Conservation (phyloP, 2,329 filamentous ascomycete genomes). For the Macrophomina phaseolina region DNA sequence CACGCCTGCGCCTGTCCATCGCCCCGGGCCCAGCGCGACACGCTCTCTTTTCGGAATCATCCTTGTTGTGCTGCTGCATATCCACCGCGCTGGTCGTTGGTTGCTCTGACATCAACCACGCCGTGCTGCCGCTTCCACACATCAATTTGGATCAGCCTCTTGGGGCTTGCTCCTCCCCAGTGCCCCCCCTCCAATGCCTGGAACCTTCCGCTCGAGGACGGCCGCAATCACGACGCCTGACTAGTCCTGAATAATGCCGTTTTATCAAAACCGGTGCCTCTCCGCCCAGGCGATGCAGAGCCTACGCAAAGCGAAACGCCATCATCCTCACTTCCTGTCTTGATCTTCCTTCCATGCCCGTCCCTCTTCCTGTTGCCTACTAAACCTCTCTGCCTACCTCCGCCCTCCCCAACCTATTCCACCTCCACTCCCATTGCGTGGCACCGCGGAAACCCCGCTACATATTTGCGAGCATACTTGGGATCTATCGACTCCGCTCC, state of each 20-base stretch:
- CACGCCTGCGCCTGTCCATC: constrained; percentile 23
- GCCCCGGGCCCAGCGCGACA: constrained; percentile 22
- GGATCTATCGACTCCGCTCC: constrained; percentile 21
- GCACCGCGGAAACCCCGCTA: constrained; percentile 26
- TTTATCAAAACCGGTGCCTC: constrained; percentile 43
- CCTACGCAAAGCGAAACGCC: constrained; percentile 32
- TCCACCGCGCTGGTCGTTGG: constrained; percentile 27
- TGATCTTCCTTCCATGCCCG: constrained; percentile 20
- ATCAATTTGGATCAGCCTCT: constrained; percentile 48
- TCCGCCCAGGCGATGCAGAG: constrained; percentile 40
- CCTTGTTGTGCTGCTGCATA: constrained; percentile 27
- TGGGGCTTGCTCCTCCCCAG: constrained; percentile 33
- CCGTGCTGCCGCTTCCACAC: constrained; percentile 26
- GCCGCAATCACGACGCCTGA: constrained; percentile 31
- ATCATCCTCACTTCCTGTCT: constrained; percentile 28
- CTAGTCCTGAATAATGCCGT: constrained; percentile 43
- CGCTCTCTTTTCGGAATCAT: constrained; percentile 26
- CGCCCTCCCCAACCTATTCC: neutral
- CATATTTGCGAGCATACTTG: constrained; percentile 28
- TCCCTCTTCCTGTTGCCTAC: constrained; percentile 30
- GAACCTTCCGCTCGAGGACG: constrained; percentile 42
- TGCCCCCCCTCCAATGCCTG: constrained; percentile 36
- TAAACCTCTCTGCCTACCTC: constrained; percentile 20
- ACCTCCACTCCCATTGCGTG: constrained; percentile 12
- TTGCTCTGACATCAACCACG: constrained; percentile 30